Evolutionary conservation across 129 eudicot species (phyloP).

Genomic region (carrot (Daucus carota)): DNA sequence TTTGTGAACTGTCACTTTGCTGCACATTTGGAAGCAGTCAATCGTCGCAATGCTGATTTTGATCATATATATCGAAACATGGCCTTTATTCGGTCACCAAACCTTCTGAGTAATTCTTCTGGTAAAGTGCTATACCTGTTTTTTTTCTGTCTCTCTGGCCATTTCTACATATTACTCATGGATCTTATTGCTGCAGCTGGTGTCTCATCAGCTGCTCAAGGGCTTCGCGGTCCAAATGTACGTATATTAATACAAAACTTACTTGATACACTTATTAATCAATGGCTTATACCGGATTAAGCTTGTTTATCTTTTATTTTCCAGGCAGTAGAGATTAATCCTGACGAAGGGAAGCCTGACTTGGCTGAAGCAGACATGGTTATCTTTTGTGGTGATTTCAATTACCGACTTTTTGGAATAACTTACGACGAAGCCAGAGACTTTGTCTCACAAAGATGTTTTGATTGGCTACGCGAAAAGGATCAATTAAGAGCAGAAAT

Average conservation of each 20-base stretch:
- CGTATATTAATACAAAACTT: constrained; percentile 10
- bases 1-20: constrained; percentile 94
- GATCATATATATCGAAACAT: constrained; percentile 74
- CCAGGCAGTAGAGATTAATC: constrained; percentile 47
- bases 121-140: constrained; percentile 77
- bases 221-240: constrained; percentile 67
- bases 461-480: constrained; percentile 92
- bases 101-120: constrained; percentile 51
- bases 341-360: constrained; percentile 85
- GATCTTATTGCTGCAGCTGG: constrained; percentile 85
- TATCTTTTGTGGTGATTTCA: constrained; percentile 80
- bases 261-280: neutral
- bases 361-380: constrained; percentile 95
- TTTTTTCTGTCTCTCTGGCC: constrained; percentile 74
- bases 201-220: constrained; percentile 65
- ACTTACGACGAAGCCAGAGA: constrained; percentile 98
- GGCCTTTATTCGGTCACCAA: constrained; percentile 56
- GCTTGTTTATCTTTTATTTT: neutral
- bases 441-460: constrained; percentile 93
- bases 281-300: neutral
- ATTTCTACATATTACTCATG: constrained; percentile 57
- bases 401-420: constrained; percentile 95
- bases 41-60: constrained; percentile 83
- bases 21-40: constrained; percentile 97
- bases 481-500: constrained; percentile 93